Conservation (phyloP, 352 stramenopile genomes). For the Pythium rhizo-oryzae region DNA sequence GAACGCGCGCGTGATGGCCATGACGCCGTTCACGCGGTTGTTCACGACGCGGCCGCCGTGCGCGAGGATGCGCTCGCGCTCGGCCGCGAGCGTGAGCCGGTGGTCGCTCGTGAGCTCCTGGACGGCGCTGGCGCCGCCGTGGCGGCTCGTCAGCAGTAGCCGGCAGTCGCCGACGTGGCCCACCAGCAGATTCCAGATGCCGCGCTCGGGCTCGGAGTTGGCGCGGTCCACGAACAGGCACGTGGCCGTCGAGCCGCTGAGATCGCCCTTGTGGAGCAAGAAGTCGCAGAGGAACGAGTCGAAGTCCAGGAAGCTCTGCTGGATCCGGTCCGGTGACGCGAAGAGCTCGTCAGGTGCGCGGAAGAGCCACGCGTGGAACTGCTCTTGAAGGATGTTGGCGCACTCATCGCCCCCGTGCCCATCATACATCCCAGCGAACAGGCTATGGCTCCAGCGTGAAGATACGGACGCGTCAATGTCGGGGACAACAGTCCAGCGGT, state of each 20-base stretch:
- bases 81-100: slow-evolving; percentile 45
- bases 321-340: slow-evolving; percentile 30
- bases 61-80: slow-evolving; percentile 56
- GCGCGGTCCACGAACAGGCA: slow-evolving; percentile 37
- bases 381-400: slow-evolving; percentile 70
- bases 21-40: slow-evolving; percentile 82
- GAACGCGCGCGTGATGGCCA: slow-evolving; percentile 86
- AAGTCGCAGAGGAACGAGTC: slow-evolving; percentile 76
- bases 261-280: slow-evolving; percentile 67
- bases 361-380: slow-evolving; percentile 75
- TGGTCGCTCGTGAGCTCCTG: slow-evolving; percentile 60
- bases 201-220: not conserved
- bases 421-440: slow-evolving; percentile 84
- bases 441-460: slow-evolving; percentile 24
- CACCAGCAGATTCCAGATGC: slow-evolving; percentile 33
- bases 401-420: slow-evolving; percentile 80
- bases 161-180: slow-evolving; percentile 81
- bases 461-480: slow-evolving; percentile 27
- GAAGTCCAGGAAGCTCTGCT: slow-evolving; percentile 59
- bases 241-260: slow-evolving; percentile 82
- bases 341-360: slow-evolving; percentile 33
- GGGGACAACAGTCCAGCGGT: slow-evolving; percentile 66
- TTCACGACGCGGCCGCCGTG: slow-evolving; percentile 74
- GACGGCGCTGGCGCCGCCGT: slow-evolving; percentile 46
- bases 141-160: slow-evolving; percentile 49